Percentiles rank a stretch among this genome's conserved stretches.
Conservation (phyloP, 2,329 filamentous ascomycete species). For the Zymoseptoria pseudotritici region DNA sequence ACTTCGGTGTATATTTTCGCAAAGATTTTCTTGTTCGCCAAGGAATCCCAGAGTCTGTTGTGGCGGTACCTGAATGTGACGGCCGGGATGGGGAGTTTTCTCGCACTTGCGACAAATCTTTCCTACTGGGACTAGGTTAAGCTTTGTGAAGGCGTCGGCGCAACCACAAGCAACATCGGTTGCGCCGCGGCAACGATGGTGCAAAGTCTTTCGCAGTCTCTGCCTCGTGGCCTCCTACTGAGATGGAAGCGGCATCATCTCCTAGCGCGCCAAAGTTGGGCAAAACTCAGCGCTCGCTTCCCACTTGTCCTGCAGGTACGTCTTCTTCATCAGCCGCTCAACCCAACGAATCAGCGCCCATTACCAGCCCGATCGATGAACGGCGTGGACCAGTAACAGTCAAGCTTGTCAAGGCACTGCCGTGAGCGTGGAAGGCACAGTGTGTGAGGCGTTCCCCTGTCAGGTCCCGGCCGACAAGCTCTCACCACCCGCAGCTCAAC, state of each 20-base stretch:
- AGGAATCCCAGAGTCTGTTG: background rate
- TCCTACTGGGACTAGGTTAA: background rate
- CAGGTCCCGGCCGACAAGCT: background rate
- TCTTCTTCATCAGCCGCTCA: background rate
- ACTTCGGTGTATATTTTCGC: background rate
- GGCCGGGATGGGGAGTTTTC: background rate
- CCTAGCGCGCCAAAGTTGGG: background rate
- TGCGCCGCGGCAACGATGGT: background rate
- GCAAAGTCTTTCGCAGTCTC: background rate
- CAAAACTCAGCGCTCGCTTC: background rate
- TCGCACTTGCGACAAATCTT: background rate
- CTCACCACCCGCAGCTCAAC: background rate
- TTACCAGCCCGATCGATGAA: background rate
- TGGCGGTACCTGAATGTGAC: background rate
- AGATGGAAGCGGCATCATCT: background rate
- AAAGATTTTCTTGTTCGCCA: background rate
- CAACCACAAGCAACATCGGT: background rate
- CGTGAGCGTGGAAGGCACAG: background rate
- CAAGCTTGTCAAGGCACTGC: background rate
- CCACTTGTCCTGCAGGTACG: background rate
- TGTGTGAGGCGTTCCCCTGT: background rate
- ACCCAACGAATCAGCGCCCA: background rate
- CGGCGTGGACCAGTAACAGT: background rate
- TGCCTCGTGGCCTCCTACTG: background rate
- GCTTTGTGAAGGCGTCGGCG: background rate